These are phyloP conservation scores for Verbascum thapsus DNA, from an alignment of 257 asterid species.

Conservation along the genomic window DNA sequence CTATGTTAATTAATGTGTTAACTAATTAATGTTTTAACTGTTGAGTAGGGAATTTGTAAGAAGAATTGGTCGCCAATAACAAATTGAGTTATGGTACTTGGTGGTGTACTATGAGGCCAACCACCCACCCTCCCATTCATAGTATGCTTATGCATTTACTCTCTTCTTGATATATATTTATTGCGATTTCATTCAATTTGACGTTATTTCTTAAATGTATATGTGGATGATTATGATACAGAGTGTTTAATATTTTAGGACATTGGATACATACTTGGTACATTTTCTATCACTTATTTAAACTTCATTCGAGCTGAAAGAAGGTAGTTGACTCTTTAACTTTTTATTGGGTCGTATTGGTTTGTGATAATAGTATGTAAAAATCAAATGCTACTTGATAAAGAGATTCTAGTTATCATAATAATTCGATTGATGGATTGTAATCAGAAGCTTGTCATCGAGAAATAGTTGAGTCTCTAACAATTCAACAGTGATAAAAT, in stretches of 20 bases:
- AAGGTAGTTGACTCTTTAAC: too few relatives aligned
- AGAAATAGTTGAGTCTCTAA: too few relatives aligned
- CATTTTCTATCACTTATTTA: too few relatives aligned
- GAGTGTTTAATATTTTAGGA: not conserved
- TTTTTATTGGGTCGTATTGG: too few relatives aligned
- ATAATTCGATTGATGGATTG: too few relatives aligned
- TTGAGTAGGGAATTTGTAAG: slow-evolving; percentile 8
- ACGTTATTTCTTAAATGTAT: slow-evolving; percentile 8
- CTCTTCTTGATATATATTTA: slow-evolving; percentile 12
- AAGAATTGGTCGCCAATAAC: not conserved
- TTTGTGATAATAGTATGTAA: too few relatives aligned
- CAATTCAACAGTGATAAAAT: too few relatives aligned
- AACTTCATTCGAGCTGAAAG: too few relatives aligned
- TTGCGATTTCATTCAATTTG: slow-evolving; percentile 14
- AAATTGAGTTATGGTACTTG: slow-evolving; percentile 18
- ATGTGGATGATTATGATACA: not conserved
- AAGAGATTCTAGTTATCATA: too few relatives aligned
- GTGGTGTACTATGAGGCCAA: slow-evolving; percentile 33
- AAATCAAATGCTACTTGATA: too few relatives aligned
- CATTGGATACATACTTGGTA: not conserved
- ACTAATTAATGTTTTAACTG: not conserved
- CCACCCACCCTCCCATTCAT: slow-evolving; percentile 34
- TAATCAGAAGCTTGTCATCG: too few relatives aligned
- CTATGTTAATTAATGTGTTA: too few relatives aligned
- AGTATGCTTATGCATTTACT: slow-evolving; percentile 28